Evolutionary conservation across 2,329 filamentous ascomycete species (phyloP).

Genomic region (Dactylonectria estremocensis): DNA sequence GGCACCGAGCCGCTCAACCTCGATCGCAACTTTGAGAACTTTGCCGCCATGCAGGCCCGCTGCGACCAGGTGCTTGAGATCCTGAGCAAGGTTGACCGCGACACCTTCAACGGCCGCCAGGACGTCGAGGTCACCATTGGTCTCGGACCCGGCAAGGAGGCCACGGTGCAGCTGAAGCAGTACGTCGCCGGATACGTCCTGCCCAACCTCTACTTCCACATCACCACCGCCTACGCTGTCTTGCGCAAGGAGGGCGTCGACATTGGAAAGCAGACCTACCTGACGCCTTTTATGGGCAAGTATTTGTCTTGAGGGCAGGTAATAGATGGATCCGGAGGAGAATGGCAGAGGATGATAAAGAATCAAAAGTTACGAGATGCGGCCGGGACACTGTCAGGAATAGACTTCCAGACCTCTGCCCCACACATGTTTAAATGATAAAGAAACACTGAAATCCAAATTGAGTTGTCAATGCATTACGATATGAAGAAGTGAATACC

Average conservation of each 20-base stretch:
- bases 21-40: slow-evolving; percentile 50
- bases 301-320: slow-evolving; percentile 32
- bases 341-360: slow-evolving; percentile 6
- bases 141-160: slow-evolving; percentile 50
- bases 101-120: slow-evolving; percentile 53
- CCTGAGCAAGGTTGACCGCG: slow-evolving; percentile 52
- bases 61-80: slow-evolving; percentile 51
- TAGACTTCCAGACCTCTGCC: neutral
- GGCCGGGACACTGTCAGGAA: neutral
- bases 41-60: slow-evolving; percentile 54
- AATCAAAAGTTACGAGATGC: neutral
- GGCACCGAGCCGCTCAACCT: slow-evolving; percentile 49
- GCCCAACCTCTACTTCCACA: slow-evolving; percentile 77
- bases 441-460: neutral
- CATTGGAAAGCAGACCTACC: slow-evolving; percentile 73
- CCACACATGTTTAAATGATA: slow-evolving; percentile 4
- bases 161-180: slow-evolving; percentile 46
- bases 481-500: neutral
- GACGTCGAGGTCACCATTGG: slow-evolving; percentile 49
- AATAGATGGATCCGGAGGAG: neutral
- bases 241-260: slow-evolving; percentile 73
- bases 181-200: slow-evolving; percentile 66
- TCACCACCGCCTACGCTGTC: slow-evolving; percentile 72
- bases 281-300: slow-evolving; percentile 54
- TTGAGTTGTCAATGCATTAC: neutral